Percentiles rank a stretch among this genome's conserved stretches.
phyloP scores from a whole-genome alignment of 306 rosid species.

The Citrullus mucosospermus region DNA sequence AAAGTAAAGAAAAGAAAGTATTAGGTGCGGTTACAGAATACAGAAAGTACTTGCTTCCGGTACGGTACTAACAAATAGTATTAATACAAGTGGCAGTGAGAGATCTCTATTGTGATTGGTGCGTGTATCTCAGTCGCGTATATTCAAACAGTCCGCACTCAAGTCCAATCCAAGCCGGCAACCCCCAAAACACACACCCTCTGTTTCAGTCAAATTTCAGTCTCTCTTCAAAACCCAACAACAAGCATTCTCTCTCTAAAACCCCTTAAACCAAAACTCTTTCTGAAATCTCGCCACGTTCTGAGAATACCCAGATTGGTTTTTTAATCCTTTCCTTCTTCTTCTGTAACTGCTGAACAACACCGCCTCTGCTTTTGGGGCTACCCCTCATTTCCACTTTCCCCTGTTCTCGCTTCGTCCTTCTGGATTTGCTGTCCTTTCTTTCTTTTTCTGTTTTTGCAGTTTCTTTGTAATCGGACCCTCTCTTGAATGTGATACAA shows the following conservation, averaged over 20 bases:
- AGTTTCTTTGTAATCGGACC: neutral
- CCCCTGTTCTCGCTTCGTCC: neutral
- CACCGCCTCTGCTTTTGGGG: neutral
- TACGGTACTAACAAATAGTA: neutral
- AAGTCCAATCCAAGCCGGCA: neutral
- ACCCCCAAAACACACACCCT: neutral
- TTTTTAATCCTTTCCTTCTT: constrained; percentile 9
- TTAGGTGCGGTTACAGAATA: neutral
- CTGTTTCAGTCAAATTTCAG: neutral
- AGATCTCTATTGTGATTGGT: neutral
- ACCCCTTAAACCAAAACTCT: neutral
- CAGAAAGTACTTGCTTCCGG: neutral
- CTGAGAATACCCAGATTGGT: neutral
- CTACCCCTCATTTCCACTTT: constrained; percentile 10
- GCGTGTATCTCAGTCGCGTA: neutral
- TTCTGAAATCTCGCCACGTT: constrained; percentile 11
- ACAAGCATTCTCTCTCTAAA: neutral
- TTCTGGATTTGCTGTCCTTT: neutral
- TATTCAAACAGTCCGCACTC: neutral
- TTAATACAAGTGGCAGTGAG: neutral
- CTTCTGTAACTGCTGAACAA: constrained; percentile 20
- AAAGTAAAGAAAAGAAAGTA: neutral
- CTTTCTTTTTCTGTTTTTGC: neutral
- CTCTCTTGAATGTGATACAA: neutral
- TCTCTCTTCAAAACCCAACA: neutral